Evolutionary conservation across 78 protist species (phyloP), one percentile per base, ranked within the genome.

Genomic region (Pelomyxa schiedti): DNA sequence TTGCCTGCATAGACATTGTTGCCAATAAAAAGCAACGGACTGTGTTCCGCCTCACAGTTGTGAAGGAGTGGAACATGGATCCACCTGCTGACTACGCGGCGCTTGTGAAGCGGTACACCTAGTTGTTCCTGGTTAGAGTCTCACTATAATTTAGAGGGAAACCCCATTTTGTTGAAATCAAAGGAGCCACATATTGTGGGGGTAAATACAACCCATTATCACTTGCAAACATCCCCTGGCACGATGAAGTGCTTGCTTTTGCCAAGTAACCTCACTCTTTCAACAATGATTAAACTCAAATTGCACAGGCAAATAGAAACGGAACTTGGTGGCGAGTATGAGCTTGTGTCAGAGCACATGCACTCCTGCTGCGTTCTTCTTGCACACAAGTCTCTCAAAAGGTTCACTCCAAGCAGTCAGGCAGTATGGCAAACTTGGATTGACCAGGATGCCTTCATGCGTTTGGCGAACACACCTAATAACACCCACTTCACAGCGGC

Each of bases 371-470:
- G 84, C 64, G 80, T 91, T 36, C 69, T 90, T 43, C 26, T 94
- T 26, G 90, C 93, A 24, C 16, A 43, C 32, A 5, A 32, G 58
- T 9, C 77, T 47, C 81, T 77, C 69, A 26, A 7, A 30, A 37
- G 29, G 35, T 47, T 71, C 53, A 8, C 9, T 8, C 16, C 28
- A 6, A 8, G 47, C 68, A 28, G 47, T 3, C 41, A 22, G 58
- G 42, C 41, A 8, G 69, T 4, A 2, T 93, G 97, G 97, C 72
- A 83, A 82, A 90, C 97, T 39, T 91, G 91, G 93, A 93, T 93
- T 39, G 97, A 93, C 81, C 90, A 75, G 26, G 87, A 79, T 29
- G 69, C 40, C 71, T 92, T 92, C 80, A 65, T 66, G 16, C 68
- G 71, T n/a, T 79, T 90, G 39, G 65, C 38, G n/a, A n/a, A n/a